Conservation (phyloP, 1,139 yeast genomes). For the Candida tunisiensis region DNA sequence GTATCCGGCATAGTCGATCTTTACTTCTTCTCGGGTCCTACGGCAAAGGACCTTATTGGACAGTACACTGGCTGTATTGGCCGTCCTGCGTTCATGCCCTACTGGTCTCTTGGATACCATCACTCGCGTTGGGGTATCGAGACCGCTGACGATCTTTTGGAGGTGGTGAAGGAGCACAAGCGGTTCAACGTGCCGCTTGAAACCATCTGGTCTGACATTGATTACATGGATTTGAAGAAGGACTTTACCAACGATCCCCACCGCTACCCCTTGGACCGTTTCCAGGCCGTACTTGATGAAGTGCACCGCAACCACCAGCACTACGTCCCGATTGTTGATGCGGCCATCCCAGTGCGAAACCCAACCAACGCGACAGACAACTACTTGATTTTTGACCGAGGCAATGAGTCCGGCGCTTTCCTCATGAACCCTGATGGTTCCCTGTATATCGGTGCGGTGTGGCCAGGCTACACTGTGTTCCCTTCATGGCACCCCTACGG, state of each 20-base stretch:
- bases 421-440: constrained; percentile 15
- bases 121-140: constrained; percentile 8
- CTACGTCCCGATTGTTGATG: constrained; percentile 22
- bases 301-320: constrained; percentile 16
- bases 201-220: constrained; percentile 8
- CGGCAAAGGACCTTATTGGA: constrained; percentile 16
- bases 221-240: constrained; percentile 15
- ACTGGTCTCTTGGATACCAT: constrained; percentile 12
- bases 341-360: constrained; percentile 22
- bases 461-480: constrained; percentile 18
- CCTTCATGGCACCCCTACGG: too few species aligned
- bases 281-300: constrained; percentile 11
- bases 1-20: constrained; percentile 15
- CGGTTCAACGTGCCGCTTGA: constrained; percentile 7
- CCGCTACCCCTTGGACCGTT: constrained; percentile 14
- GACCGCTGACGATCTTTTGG: constrained; percentile 4
- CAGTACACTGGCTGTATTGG: constrained; percentile 16
- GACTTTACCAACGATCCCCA: constrained; percentile 21
- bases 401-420: constrained; percentile 16
- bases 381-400: constrained; percentile 15
- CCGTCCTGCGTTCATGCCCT: constrained; percentile 19
- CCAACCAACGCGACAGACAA: too few species aligned
- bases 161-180: constrained; percentile 3
- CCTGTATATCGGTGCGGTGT: constrained; percentile 7
- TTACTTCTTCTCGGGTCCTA: constrained; percentile 21